Evolutionary conservation across 208 protist species (phyloP), one percentile per base, ranked within the genome.

Genomic region (Crithidia thermophila): DNA sequence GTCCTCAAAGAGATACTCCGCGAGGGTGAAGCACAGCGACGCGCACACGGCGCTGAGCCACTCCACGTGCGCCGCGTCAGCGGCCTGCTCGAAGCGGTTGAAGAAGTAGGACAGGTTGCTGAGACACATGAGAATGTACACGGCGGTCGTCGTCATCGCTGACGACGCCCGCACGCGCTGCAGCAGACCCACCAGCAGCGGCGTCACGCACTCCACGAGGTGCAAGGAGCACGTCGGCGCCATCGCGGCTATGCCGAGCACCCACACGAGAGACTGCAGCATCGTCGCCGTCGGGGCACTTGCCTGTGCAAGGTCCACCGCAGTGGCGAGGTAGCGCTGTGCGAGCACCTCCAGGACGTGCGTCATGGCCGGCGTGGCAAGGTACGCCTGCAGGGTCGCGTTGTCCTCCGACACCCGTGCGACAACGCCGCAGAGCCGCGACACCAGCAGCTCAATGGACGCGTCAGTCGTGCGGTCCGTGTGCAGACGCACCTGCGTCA

Each of bases 61-160:
- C 37, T 45, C 58, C 18, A 50, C 47, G 16, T 16, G 16, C 13
- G 14, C 40, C 27, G 42, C 40, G 10, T 27, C 46, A 3, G 4
- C 33, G 18, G 9, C 23, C 28, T 13, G 34, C 30, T 90, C 85
- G 16, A 90, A 59, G 30, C 74, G 59, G 62, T 68, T 64, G 62
- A 92, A 94, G 49, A 86, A 92, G 65, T 80, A 94, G 18, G 85
- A 91, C 39, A 94, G 76, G 53, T 94, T 94, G 63, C 85, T 91
- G 28, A 94, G 55, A 43, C 77, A 85, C 88, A 94, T 94, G 46
- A 94, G 77, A 7, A 84, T 79, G 67, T 91, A 89, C 20, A 94
- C 66, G 18, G 73, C 75, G 1, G 83, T 86, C 21, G 82, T 57
- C 21, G 74, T 77, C 55, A 69, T 84, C 11, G 51, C 45, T 21